Evolutionary conservation across 2,329 filamentous ascomycete genomes (phyloP), one percentile per base, ranked within the genome.

Genomic region (Cercospora sp.): DNA sequence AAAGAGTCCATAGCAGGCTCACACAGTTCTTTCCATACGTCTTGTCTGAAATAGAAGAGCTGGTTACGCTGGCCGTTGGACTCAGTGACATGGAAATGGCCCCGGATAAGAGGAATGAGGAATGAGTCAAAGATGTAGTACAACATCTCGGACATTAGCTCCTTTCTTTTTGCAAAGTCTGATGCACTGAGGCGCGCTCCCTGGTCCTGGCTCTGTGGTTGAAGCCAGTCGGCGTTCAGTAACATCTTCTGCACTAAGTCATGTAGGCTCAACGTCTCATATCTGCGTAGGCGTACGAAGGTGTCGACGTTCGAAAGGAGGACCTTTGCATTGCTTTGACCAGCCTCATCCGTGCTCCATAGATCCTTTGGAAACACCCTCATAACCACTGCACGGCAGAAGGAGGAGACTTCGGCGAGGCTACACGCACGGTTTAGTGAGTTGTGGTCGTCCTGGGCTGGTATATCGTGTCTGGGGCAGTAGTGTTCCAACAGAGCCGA

Each of bases 41-140:
- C 95, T 72, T 99, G 95, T 3, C 94, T 91, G 77, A 97, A 98
- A 80, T 93, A 99, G 79, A 97, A 97, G 0, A 98, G 81, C 30
- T 89, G 88, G 74, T 95, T 93, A 16, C 90, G 89, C 76, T 97
- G 88, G 1, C 85, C 84, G 70, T 88, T 93, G 0, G 93, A 95
- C 78, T 99, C 95, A 0, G 95, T 99, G 43, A 97, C 91, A 76
- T 98, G 94, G 75, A 99, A 99, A 75, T 95, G 94, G 70, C 88
- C 89, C 37, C 92, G 88, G 59, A 98, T 86, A 7, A 99, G 84
- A 9, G 95, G 94, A 74, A 98, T 91, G 66, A 99, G 77, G 24
- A 97, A 84, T 0, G 94, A 97, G 79, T 99, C 95, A 75, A 99
- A 95, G 3, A 97, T 72, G 77, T 94, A 99, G 81, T 97, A 98